Evolutionary conservation across 257 asterid species (phyloP), one percentile per base, ranked within the genome.

Genomic region (Capsicum pubescens): DNA sequence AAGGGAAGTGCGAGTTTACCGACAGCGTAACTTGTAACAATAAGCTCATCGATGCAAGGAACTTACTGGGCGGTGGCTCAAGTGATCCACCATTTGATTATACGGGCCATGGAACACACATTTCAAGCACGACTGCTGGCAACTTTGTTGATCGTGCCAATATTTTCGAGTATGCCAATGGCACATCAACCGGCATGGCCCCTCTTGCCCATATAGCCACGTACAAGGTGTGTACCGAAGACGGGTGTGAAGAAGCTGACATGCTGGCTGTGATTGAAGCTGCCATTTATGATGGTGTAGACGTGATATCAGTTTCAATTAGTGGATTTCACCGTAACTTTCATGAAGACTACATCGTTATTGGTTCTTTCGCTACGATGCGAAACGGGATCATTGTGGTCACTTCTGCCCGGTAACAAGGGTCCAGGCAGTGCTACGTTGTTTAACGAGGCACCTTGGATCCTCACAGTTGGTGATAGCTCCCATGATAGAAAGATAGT

Each of bases 391-490:
- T 90, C 13, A 32, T 86, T 46, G 84, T 90, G 13, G 85, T 86
- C 59, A 83, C 86, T 39, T 78, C 90, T 0, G 87, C 87, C 32
- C 1, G 85, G 83, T 5, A 90, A 88, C 35, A 54, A 21, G 0
- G 90, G 92, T 0, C 89, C 92, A 0, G 0, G 4, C 2, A 21
- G 1, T 4, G 5, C 16, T 8, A 44, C 90, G 0, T 21, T 84
- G 11, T 21, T 86, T 0, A 88, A 90, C 50, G 87, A 50, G 19
- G 89, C 90, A 9, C 90, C 88, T 0, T 90, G 93, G 91, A 19
- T 84, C 16, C 88, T 90, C 52, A 90, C 89, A 0, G 89, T 86
- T 15, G 93, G 90, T 12, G 86, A 91, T 0, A 83, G 87, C 87
- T 77, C 90, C 0, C 67, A 83, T 2, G 89, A 90, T 6, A 61